Conservation (phyloP, 768 basidiomycete genomes). For the Calocera viscosa region DNA sequence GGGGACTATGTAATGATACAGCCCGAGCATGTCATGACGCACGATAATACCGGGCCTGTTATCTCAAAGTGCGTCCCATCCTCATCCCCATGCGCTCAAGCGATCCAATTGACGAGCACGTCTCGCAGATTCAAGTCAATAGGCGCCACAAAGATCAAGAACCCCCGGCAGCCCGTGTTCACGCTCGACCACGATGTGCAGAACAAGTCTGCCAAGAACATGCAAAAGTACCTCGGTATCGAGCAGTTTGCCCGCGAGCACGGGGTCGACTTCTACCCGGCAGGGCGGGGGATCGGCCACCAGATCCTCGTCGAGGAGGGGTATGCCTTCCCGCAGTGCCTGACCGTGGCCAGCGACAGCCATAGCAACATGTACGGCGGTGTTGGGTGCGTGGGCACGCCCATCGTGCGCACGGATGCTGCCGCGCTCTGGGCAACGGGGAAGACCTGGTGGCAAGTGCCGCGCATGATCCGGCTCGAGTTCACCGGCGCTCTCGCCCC, state of each 20-base stretch:
- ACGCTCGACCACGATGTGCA: slow-evolving; percentile 98
- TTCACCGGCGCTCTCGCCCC: slow-evolving; percentile 65
- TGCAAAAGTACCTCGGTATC: slow-evolving; percentile 82
- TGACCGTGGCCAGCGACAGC: slow-evolving; percentile 92
- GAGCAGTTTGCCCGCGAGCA: slow-evolving; percentile 80
- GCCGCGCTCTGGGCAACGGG: slow-evolving; percentile 97
- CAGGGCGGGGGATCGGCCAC: slow-evolving; percentile 94
- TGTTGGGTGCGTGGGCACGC: slow-evolving; percentile 91
- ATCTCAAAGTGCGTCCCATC: slow-evolving; percentile 92
- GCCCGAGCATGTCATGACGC: slow-evolving; percentile 96
- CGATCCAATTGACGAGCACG: not conserved
- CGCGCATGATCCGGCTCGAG: slow-evolving; percentile 90
- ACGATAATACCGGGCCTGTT: slow-evolving; percentile 96
- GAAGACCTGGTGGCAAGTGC: slow-evolving; percentile 99
- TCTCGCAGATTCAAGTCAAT: slow-evolving; percentile 87
- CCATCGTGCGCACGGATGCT: slow-evolving; percentile 90
- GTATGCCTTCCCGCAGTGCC: slow-evolving; percentile 88
- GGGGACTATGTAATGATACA: slow-evolving; percentile 99
- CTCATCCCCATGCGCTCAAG: slow-evolving; percentile 1
- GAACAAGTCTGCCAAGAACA: slow-evolving; percentile 81
- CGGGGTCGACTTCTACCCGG: slow-evolving; percentile 88
- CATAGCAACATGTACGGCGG: slow-evolving; percentile 99
- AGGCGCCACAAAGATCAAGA: slow-evolving; percentile 70
- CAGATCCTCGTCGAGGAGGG: slow-evolving; percentile 97
- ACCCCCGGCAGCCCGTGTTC: slow-evolving; percentile 80